phyloP scores from a whole-genome alignment of 2,329 filamentous ascomycete species.

The Lachnellula subtilissima region DNA sequence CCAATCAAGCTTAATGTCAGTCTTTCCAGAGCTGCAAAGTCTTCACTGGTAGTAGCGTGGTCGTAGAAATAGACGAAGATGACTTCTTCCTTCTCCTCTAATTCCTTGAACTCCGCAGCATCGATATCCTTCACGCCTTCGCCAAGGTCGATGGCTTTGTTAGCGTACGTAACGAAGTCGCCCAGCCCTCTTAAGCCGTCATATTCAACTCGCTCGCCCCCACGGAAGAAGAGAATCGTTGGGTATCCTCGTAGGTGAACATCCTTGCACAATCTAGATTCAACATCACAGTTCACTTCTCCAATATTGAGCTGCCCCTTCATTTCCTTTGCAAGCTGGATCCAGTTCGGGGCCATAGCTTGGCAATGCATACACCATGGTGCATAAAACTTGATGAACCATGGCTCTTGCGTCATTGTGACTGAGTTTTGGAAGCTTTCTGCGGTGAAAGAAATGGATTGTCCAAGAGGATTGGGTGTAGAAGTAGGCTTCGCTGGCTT shows the following conservation, averaged over 20 bases:
- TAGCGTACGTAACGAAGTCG: conserved; percentile 80
- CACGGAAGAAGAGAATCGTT: conserved; percentile 88
- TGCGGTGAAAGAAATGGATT: conserved; percentile 69
- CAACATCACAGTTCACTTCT: conserved; percentile 90
- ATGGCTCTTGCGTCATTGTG: conserved; percentile 81
- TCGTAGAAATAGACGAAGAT: conserved; percentile 98
- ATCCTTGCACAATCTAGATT: conserved; percentile 88
- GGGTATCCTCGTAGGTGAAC: conserved; percentile 75
- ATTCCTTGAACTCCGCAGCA: conserved; percentile 66
- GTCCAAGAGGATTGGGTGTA: conserved; percentile 69
- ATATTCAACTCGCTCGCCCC: conserved; percentile 88
- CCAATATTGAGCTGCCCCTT: conserved; percentile 84
- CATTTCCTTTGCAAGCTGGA: conserved; percentile 86
- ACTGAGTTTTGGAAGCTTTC: conserved; percentile 84
- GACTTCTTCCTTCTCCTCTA: conserved; percentile 92
- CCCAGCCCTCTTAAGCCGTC: conserved; percentile 86
- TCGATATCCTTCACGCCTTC: conserved; percentile 78
- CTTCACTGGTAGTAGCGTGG: conserved; percentile 85
- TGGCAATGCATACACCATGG: conserved; percentile 98
- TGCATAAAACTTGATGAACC: conserved; percentile 99
- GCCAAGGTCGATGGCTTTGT: conserved; percentile 76
- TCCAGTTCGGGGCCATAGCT: conserved; percentile 85
- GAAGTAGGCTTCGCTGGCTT: conserved; percentile 44
- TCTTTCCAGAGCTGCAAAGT: conserved; percentile 83
- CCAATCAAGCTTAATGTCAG: conserved; percentile 85